Evolutionary conservation across 1,139 yeast species (phyloP), one percentile per base, ranked within the genome.

Genomic region (Geotrichum citri-aurantii): DNA sequence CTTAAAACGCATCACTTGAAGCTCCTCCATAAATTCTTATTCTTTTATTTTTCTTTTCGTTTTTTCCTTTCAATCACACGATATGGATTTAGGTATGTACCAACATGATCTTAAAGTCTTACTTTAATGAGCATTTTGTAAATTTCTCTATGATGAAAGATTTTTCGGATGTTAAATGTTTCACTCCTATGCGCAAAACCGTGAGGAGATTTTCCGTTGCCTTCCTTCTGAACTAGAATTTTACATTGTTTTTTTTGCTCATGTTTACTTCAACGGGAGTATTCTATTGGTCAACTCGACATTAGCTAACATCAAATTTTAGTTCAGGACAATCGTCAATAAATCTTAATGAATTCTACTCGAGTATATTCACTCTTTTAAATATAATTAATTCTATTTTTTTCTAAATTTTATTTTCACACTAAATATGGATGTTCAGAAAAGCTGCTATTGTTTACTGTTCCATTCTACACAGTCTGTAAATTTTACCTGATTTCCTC

Each of bases 401-500:
- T n/a, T 17, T n/a, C 7, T n/a, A 37, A 37, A 37, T 3, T 37
- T 17, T n/a, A 2, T 37, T n/a, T 37, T n/a, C 19, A n/a, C 14
- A 7, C 21, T 37, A n/a, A n/a, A n/a, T n/a, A n/a, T n/a, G n/a
- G n/a, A n/a, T n/a, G n/a, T n/a, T n/a, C n/a, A n/a, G n/a, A n/a
- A n/a, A n/a, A n/a, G n/a, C 7, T 37, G n/a, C 21, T 37, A 37
- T 10, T 37, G 17, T 1, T 37, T 48, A 17, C 62, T 52, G 71
- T 90, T 90, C 97, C 97, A 91, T 31, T 69, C 67, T 21, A 88
- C 83, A 60, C 90, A 81, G 17, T 90, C 96, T 1, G 77, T 78
- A 67, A 91, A 90, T 66, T 77, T 82, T 42, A 93, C 97, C 53
- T 87, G 73, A 4, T 73, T 72, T 0, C 98, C 98, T 0, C 99